Percentiles rank a stretch among this genome's conserved stretches.
phyloP scores from a whole-genome alignment of 306 rosid genomes.

The Pachyrhizus erosus region DNA sequence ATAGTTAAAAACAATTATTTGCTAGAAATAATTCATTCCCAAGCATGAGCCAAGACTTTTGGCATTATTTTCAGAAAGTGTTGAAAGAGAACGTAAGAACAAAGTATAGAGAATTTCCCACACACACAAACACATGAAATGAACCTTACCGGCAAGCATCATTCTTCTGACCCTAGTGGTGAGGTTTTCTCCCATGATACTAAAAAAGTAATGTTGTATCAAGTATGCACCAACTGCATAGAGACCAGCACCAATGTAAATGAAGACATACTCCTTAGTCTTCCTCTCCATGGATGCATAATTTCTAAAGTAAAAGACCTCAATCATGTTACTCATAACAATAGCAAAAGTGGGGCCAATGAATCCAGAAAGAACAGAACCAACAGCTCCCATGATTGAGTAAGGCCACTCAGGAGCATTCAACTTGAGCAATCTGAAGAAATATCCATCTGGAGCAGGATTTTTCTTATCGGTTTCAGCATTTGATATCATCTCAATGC shows the following conservation, averaged over 20 bases:
- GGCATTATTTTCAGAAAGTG: not conserved
- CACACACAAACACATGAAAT: not conserved
- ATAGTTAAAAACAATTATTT: not conserved
- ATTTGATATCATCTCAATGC: conserved; percentile 96
- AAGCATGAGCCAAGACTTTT: not conserved
- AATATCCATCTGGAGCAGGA: conserved; percentile 88
- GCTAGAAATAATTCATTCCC: not conserved
- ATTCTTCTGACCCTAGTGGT: conserved; percentile 98
- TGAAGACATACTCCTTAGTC: conserved; percentile 92
- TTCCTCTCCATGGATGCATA: conserved; percentile 89
- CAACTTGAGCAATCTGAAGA: conserved; percentile 75
- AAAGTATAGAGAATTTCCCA: not conserved
- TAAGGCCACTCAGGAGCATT: conserved; percentile 99
- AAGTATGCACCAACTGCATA: conserved; percentile 94
- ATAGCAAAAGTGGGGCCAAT: conserved; percentile 98
- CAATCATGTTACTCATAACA: conserved; percentile 99
- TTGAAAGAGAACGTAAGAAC: not conserved
- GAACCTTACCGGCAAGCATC: conserved; percentile 92
- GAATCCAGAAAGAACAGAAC: conserved; percentile 91
- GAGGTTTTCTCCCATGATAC: conserved; percentile 99
- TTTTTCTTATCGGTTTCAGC: conserved; percentile 89
- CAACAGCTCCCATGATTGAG: conserved; percentile 96
- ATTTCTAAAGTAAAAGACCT: conserved; percentile 83
- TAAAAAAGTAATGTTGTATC: conserved; percentile 97
- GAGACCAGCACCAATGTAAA: conserved; percentile 92